Base-by-base conservation (phyloP, 192 early-diverging fungal genomes). In the Coemansia sp. region DNA sequence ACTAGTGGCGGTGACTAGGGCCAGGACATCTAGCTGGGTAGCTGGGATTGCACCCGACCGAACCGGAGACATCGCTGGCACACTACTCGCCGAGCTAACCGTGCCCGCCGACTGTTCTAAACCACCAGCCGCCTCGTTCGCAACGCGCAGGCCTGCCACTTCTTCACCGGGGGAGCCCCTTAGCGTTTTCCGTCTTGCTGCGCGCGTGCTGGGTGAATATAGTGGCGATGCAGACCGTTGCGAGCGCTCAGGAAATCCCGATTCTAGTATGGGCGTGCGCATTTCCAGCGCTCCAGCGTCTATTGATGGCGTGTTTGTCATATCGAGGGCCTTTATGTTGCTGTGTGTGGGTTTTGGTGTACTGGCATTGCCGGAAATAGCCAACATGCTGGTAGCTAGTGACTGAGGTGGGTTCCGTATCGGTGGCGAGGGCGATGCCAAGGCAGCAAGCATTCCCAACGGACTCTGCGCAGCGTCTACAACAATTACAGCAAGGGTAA, bases 1-100 rank as follows among this genome's bases (percentile, higher is more conserved):
- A 66, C 82, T 85, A 41, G 82, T 85, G 10, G 82, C 82, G 12
- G 82, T 85, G 20, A 85, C 82, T 16, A 85, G 70, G 29, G 82
- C 82, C 44, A 85, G 49, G 1, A 85, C 82, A 12, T 85, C 82
- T 2, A 85, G 72, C 67, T 85, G 82, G 9, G 77, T 79, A 3
- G 82, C 77, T 9, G 77, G 82, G 34, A 76, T 76, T 11, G 77
- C 77, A 7, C 65, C 33, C 1, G 68, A 63, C 33, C 63, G 70
- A 22, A 22, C 6, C 3, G 72, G 60, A 10, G 70, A 63, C 16
- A 22, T 24, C 36, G 61, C 33, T 20, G 33, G 43, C 13, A 24
- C 61, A 20, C 36, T 63, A 10, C 38, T 22, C 15, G n/a, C 61
- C 22, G 61, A 41, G 20, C 61, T 41, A 42, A 12, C n/a, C 36